These are phyloP conservation scores for Coemansia sp. DNA, from an alignment of 192 early-diverging fungal species.

Conservation along the genomic window DNA sequence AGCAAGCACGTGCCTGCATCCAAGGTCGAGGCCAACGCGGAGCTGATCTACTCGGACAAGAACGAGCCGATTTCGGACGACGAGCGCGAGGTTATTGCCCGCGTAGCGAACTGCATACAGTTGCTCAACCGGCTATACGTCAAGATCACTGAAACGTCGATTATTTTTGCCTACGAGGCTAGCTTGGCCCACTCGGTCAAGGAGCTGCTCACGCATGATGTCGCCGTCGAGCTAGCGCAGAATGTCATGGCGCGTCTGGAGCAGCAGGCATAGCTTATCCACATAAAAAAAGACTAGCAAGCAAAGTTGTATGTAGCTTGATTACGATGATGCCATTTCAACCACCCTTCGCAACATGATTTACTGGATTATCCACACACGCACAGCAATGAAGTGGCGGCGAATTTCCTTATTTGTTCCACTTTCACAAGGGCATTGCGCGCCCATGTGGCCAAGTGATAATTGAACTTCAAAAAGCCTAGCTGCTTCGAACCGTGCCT, in stretches of 20 bases:
- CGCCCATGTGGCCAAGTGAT: background rate
- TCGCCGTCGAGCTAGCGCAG: slow-evolving; percentile 50
- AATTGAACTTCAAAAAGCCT: background rate
- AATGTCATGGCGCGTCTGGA: slow-evolving; percentile 33
- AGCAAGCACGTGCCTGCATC: slow-evolving; percentile 70
- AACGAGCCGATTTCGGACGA: slow-evolving; percentile 81
- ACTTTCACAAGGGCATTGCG: background rate
- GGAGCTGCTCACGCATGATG: slow-evolving; percentile 61
- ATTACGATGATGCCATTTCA: slow-evolving; percentile 5
- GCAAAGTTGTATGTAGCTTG: background rate
- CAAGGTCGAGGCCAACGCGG: slow-evolving; percentile 73
- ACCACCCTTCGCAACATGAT: background rate
- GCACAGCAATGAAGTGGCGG: slow-evolving; percentile 1
- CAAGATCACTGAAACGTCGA: slow-evolving; percentile 86
- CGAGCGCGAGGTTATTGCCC: slow-evolving; percentile 83
- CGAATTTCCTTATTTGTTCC: background rate
- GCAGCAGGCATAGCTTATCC: slow-evolving; percentile 13
- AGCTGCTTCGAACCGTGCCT: background rate
- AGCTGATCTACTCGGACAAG: slow-evolving; percentile 82
- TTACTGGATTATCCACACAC: background rate
- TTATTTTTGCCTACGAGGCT: slow-evolving; percentile 91
- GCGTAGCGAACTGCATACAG: slow-evolving; percentile 84
- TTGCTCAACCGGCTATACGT: slow-evolving; percentile 77
- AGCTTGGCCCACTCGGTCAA: slow-evolving; percentile 64
- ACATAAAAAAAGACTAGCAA: background rate